phyloP scores from a whole-genome alignment of 441 rosid genomes.

The Pelargonium cotyledonis region DNA sequence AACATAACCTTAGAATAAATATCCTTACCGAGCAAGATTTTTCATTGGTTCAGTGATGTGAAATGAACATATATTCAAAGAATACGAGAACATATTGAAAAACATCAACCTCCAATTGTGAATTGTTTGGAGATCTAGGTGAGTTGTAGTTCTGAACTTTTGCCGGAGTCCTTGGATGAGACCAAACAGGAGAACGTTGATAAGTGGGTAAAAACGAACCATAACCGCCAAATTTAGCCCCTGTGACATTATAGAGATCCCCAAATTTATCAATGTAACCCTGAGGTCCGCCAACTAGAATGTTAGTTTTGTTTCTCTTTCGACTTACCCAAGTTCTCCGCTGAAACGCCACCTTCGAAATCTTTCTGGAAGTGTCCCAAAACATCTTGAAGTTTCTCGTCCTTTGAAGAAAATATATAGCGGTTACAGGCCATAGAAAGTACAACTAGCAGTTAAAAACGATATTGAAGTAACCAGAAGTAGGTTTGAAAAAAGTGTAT shows the following conservation, averaged over 20 bases:
- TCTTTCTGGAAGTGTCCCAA: constrained; percentile 68
- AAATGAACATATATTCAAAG: constrained; percentile 3
- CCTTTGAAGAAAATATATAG: constrained; percentile 30
- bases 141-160: constrained; percentile 42
- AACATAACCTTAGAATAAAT: constrained; percentile 20
- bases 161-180: constrained; percentile 55
- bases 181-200: constrained; percentile 70
- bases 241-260: constrained; percentile 36
- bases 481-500: not conserved
- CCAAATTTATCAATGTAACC: not conserved
- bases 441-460: not conserved
- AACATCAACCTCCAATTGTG: constrained; percentile 54
- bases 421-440: not conserved
- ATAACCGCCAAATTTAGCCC: constrained; percentile 91
- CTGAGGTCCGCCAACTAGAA: constrained; percentile 2
- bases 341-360: constrained; percentile 53
- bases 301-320: not conserved
- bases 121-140: constrained; percentile 56
- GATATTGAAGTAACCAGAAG: not conserved
- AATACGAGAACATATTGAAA: not conserved
- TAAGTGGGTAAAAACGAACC: constrained; percentile 87
- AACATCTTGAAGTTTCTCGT: constrained; percentile 49
- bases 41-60: not conserved
- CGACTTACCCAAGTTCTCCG: constrained; percentile 52
- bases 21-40: constrained; percentile 14